phyloP scores from a whole-genome alignment of 805 yeast genomes.

The Hanseniaspora singularis region DNA sequence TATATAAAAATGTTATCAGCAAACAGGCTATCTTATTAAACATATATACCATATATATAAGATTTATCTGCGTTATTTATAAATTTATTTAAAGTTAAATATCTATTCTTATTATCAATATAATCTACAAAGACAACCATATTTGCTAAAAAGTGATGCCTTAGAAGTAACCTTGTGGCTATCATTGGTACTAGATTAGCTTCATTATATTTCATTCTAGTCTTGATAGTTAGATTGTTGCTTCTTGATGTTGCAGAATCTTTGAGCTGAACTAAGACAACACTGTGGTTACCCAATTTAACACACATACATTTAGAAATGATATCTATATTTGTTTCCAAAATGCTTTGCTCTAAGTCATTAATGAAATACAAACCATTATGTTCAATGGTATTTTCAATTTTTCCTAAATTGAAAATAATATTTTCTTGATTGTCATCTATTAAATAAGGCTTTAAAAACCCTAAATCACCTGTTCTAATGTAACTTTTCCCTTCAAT shows the following conservation, averaged over 20 bases:
- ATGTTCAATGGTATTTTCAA: conserved; percentile 79
- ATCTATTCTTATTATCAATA: conserved; percentile 10
- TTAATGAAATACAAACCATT: conserved; percentile 83
- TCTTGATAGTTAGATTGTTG: conserved; percentile 24
- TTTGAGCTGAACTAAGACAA: conserved; percentile 52
- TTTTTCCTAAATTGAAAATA: conserved; percentile 69
- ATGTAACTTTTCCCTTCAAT: conserved; percentile 54
- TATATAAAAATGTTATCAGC: too few relatives aligned
- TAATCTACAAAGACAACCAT: conserved; percentile 65
- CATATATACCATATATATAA: conserved; percentile 13
- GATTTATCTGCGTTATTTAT: not conserved
- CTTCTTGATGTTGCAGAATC: not conserved
- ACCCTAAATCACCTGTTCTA: conserved; percentile 91
- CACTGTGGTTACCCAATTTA: conserved; percentile 68
- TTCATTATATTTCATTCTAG: conserved; percentile 33
- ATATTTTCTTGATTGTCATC: conserved; percentile 37
- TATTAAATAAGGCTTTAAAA: conserved; percentile 59
- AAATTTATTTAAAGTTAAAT: conserved; percentile 5
- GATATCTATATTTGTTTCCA: conserved; percentile 34
- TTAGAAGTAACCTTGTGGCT: conserved; percentile 63
- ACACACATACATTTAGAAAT: conserved; percentile 49
- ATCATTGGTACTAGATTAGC: conserved; percentile 66
- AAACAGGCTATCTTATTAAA: too few relatives aligned
- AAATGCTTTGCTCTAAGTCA: conserved; percentile 66
- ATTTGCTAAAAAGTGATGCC: conserved; percentile 73